Percentiles rank a stretch among this genome's conserved stretches.
These are phyloP conservation scores for Thelonectria discophora DNA, from an alignment of 2,329 filamentous ascomycete species.

Conservation along the genomic window DNA sequence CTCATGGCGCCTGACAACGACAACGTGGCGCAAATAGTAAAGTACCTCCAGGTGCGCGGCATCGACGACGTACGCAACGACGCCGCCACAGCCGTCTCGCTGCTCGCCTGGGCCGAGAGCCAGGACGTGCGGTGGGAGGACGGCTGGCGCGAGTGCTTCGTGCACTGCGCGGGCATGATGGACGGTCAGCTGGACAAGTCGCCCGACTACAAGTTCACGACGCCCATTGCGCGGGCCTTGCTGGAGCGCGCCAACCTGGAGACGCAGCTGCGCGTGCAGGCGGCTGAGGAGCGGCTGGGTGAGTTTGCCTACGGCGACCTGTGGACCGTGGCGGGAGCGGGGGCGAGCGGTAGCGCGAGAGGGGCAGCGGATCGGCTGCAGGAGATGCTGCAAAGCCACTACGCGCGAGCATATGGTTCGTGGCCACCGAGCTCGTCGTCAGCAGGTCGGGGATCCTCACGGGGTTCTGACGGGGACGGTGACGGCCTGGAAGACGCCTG, in stretches of 20 bases:
- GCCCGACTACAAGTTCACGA: constrained; percentile 66
- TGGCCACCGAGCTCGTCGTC: constrained; percentile 65
- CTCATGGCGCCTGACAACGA: constrained; percentile 67
- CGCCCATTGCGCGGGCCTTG: constrained; percentile 69
- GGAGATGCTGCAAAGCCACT: constrained; percentile 68
- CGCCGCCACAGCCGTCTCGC: constrained; percentile 65
- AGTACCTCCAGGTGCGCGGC: constrained; percentile 66
- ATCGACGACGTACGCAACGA: constrained; percentile 73
- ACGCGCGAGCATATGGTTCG: constrained; percentile 62
- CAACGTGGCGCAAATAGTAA: constrained; percentile 66
- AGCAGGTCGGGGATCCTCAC: constrained; percentile 9
- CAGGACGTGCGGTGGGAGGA: constrained; percentile 69
- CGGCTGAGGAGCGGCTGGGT: constrained; percentile 68
- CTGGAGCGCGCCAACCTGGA: constrained; percentile 70
- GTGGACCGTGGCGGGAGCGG: constrained; percentile 63
- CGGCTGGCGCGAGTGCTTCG: constrained; percentile 73
- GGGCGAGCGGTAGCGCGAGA: constrained; percentile 54
- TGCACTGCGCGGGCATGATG: constrained; percentile 71
- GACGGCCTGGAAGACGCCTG: constrained; percentile 58
- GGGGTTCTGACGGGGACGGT: constrained; percentile 38
- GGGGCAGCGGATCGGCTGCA: constrained; percentile 67
- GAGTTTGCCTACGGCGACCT: constrained; percentile 69
- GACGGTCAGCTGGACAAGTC: constrained; percentile 60
- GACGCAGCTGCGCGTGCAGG: constrained; percentile 68
- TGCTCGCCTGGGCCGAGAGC: constrained; percentile 74